phyloP scores from a whole-genome alignment of 495 filamentous ascomycete genomes.

The Penicillium cataractarum region DNA sequence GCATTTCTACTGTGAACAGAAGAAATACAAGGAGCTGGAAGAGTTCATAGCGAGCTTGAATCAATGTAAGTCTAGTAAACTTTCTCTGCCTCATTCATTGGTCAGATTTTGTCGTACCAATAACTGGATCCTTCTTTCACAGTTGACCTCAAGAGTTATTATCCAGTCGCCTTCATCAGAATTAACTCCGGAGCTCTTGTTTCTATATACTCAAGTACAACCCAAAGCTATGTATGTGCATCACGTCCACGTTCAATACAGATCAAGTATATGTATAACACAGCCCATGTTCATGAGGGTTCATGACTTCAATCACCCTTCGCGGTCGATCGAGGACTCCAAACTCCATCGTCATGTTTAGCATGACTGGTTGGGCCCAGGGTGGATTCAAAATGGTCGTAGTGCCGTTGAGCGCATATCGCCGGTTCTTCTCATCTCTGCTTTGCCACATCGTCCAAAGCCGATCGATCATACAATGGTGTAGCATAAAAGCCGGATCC shows the following conservation, averaged over 20 bases:
- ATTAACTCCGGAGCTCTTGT: too few relatives aligned
- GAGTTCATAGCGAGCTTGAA: too few relatives aligned
- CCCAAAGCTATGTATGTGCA: neutral
- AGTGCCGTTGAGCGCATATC: conserved; percentile 35
- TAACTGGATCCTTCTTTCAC: too few relatives aligned
- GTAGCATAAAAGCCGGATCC: conserved; percentile 62
- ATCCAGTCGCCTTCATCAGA: too few relatives aligned
- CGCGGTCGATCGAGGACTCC: conserved; percentile 30
- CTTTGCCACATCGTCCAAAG: conserved; percentile 62
- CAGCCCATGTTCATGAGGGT: conserved; percentile 15
- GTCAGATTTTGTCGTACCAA: too few relatives aligned
- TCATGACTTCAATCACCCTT: conserved; percentile 34
- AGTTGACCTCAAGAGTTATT: too few relatives aligned
- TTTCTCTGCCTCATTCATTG: too few relatives aligned
- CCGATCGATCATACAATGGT: conserved; percentile 60
- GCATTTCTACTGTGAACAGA: too few relatives aligned
- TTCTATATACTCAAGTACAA: neutral
- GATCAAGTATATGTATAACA: conserved; percentile 31
- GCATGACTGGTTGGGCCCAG: conserved; percentile 19
- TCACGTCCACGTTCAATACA: neutral
- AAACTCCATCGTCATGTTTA: conserved; percentile 35
- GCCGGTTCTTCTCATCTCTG: conserved; percentile 19
- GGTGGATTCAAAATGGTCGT: conserved; percentile 30
- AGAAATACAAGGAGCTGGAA: too few relatives aligned
- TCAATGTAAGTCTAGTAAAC: too few relatives aligned